These are phyloP conservation scores for Tulasnella sp. DNA, from an alignment of 768 basidiomycete genomes.

Conservation along the genomic window DNA sequence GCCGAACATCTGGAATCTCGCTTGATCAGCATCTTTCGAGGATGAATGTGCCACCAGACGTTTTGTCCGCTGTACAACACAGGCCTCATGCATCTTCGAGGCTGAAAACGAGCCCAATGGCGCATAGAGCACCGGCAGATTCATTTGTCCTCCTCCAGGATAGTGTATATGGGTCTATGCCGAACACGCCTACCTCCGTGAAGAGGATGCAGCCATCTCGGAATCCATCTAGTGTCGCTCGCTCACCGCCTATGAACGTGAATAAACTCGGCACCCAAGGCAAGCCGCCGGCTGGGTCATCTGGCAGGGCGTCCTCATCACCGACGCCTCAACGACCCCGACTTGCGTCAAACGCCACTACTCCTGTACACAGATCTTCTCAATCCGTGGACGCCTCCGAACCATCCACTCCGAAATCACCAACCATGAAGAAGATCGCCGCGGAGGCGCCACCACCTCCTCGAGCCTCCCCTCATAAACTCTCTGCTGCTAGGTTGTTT, in stretches of 20 bases:
- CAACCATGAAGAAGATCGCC: neutral
- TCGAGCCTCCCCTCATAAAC: slow-evolving; percentile 52
- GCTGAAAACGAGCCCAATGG: slow-evolving; percentile 26
- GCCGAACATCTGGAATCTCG: slow-evolving; percentile 16
- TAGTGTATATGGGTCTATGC: slow-evolving; percentile 62
- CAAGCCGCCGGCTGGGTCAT: neutral
- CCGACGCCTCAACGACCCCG: slow-evolving; percentile 24
- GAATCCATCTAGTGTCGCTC: neutral
- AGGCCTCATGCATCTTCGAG: slow-evolving; percentile 5
- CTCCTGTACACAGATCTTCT: slow-evolving; percentile 39
- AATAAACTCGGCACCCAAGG: neutral
- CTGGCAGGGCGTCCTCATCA: slow-evolving; percentile 17
- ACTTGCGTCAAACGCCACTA: slow-evolving; percentile 24
- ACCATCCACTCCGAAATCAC: neutral
- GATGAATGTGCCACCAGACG: slow-evolving; percentile 39
- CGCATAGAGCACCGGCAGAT: slow-evolving; percentile 53
- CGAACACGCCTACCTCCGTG: slow-evolving; percentile 6
- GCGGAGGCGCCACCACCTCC: slow-evolving; percentile 28
- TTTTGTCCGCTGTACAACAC: slow-evolving; percentile 43
- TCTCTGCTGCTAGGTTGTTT: slow-evolving; percentile 62
- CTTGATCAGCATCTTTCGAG: slow-evolving; percentile 38
- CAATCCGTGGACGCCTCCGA: slow-evolving; percentile 37
- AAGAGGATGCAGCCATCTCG: slow-evolving; percentile 16
- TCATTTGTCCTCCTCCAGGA: slow-evolving; percentile 88
- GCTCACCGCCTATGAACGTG: neutral